Evolutionary conservation across 148 eudicot species (phyloP).

Genomic region (Chenopodium suecicum): DNA sequence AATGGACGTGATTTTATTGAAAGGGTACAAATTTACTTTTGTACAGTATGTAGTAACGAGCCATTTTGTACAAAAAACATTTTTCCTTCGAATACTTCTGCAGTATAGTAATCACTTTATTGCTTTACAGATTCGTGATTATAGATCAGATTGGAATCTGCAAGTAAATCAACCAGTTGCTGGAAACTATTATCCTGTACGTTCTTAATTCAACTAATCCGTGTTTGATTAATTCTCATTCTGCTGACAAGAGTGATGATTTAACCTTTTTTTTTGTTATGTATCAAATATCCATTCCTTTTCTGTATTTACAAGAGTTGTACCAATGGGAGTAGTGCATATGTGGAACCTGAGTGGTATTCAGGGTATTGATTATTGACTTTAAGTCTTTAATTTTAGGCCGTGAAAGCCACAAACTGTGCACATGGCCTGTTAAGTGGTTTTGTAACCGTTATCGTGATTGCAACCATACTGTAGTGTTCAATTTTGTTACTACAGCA

Average conservation of each 20-base stretch:
- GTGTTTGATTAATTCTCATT: background rate
- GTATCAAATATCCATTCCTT: background rate
- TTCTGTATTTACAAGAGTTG: background rate
- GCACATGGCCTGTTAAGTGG: background rate
- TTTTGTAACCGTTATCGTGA: background rate
- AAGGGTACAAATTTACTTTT: constrained; percentile 45
- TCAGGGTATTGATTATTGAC: background rate
- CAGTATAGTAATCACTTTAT: constrained; percentile 13
- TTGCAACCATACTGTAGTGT: background rate
- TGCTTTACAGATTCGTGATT: constrained; percentile 74
- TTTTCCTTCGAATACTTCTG: background rate
- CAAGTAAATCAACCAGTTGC: constrained; percentile 90
- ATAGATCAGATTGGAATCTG: constrained; percentile 91
- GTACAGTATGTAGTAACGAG: background rate
- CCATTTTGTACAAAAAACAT: background rate
- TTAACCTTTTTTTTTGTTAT: no score
- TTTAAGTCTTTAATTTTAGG: background rate
- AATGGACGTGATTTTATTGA: constrained; percentile 93
- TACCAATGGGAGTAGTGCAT: background rate
- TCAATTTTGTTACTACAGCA: background rate
- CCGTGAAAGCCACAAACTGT: background rate
- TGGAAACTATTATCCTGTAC: constrained; percentile 97
- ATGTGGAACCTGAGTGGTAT: background rate
- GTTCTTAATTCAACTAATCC: constrained; percentile 29
- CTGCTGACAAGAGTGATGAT: background rate